phyloP scores from a whole-genome alignment of 768 basidiomycete species.

The Serendipita sp. region DNA sequence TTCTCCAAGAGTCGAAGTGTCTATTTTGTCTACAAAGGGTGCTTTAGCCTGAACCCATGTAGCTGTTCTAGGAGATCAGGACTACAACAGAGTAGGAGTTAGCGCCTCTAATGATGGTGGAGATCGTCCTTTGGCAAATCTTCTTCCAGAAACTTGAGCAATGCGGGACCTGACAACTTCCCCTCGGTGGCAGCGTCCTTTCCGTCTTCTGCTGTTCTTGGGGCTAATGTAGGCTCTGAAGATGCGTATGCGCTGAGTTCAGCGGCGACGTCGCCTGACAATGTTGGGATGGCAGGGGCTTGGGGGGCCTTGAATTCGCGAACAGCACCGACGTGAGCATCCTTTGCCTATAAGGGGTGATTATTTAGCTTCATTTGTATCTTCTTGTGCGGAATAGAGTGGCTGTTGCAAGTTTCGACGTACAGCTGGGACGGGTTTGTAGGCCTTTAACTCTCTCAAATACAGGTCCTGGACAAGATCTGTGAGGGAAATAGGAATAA shows the following conservation, averaged over 20 bases:
- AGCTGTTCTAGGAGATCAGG: neutral
- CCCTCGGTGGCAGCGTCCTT: slow-evolving; percentile 22
- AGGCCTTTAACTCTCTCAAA: slow-evolving; percentile 73
- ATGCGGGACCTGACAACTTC: slow-evolving; percentile 45
- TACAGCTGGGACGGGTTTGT: slow-evolving; percentile 64
- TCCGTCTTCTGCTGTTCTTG: slow-evolving; percentile 24
- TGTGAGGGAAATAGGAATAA: slow-evolving; percentile 21
- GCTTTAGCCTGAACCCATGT: too few relatives aligned
- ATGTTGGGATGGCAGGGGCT: slow-evolving; percentile 53
- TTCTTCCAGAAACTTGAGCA: slow-evolving; percentile 66
- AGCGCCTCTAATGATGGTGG: slow-evolving; percentile 25
- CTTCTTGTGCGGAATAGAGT: neutral
- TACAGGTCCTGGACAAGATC: slow-evolving; percentile 91
- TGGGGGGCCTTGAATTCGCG: slow-evolving; percentile 67
- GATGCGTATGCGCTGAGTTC: slow-evolving; percentile 77
- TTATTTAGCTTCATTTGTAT: neutral
- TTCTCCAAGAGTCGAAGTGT: too few relatives aligned
- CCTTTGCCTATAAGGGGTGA: slow-evolving; percentile 49
- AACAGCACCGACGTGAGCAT: slow-evolving; percentile 78
- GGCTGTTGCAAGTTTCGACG: slow-evolving; percentile 21
- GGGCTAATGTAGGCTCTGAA: slow-evolving; percentile 40
- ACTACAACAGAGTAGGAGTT: neutral
- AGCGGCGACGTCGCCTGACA: slow-evolving; percentile 74
- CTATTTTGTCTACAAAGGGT: too few relatives aligned
- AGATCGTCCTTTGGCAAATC: slow-evolving; percentile 53